Base-by-base conservation (phyloP, 306 rosid genomes). In the Fagus sylvatica region DNA sequence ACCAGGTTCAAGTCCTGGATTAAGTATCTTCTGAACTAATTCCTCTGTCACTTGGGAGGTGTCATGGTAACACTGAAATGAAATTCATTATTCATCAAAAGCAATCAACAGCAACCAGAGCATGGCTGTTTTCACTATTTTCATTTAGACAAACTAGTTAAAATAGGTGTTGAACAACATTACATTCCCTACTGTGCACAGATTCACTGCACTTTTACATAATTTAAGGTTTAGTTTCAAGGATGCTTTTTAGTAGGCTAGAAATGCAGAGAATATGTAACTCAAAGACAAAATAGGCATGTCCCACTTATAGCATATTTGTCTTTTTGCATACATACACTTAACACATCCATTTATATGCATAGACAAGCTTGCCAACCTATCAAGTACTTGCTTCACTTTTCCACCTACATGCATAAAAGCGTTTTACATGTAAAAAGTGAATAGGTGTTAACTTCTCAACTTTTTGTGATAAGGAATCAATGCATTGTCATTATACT, bases 1-100 rank as follows among this genome's bases (percentile, higher is more conserved):
- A 33, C 98, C 98, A 40, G 97, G 95, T 81, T 92, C 92, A 62
- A 94, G 82, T 79, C 98, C 98, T 74, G 97, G 98, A 80, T 82
- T 87, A 76, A 94, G 98, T 71, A 94, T 92, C 71, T 88, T 76
- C 70, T 90, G 78, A 60, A 94, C 98, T 48, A 94, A 89, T 73
- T 94, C 98, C 66, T 92, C 95, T 17, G 97, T 90, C 79, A 94
- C 98, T 77, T 84, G 88, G 72, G 98, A 90, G 74, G 91, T 84
- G 76, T 94, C 97, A 53, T 94, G 91, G 80, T 94, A 94, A 81
- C 98, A 94, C 98, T 92, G 90, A 66, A 92, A 79, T 76, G 80
- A 53, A 76, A 71, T 61, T 36, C 33, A 71, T 32, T 78, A 71
- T 61, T 40, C 33, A 71, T 36, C 59, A 69, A 67, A 54, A 80